Evolutionary conservation across 2,329 filamentous ascomycete genomes (phyloP), one percentile per base, ranked within the genome.

Genomic region (Paramyrothecium sp.): DNA sequence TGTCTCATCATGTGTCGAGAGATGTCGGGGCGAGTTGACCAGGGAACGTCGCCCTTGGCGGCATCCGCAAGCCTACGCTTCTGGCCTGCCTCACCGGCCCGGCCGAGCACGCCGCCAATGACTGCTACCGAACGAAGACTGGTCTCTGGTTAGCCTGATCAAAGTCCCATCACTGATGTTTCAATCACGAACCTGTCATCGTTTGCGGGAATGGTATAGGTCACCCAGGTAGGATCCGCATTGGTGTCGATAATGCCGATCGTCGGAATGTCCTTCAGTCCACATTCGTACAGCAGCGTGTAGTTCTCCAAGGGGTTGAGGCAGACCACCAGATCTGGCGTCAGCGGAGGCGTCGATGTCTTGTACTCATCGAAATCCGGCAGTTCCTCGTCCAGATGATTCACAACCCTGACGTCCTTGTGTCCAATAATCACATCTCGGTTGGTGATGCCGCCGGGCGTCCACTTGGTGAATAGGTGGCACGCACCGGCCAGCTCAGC

Each of bases 181-280:
- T 16, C 13, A 44, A 19, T 44, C 13, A 71, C 81, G 69, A 73
- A 91, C 89, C 89, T 92, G 81, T 99, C 95, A 70, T 99, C 95
- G 73, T 99, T 99, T 53, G 92, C 92, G 2, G 95, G 95, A 65
- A 99, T 97, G 16, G 91, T 90, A 71, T 99, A 99, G 3, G 95
- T 98, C 53, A 98, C 92, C 86, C 91, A 94, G 0, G 91, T 91
- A 1, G 95, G 91, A 74, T 98, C 90, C 2, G 88, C 89, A 73
- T 99, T 90, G 1, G 95, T 98, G 74, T 99, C 95, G 64, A 98
- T 89, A 57, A 99, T 82, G 51, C 94, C 95, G 67, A 99, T 95
- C 0, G 95, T 98, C 1, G 95, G 95, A 57, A 99, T 90, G 68
- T 89, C 91, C 71, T 91, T 89, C 57, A 92, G 72, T 0, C 89